Evolutionary conservation across 768 basidiomycete genomes (phyloP).

Genomic region (Lentinus tigrinus): DNA sequence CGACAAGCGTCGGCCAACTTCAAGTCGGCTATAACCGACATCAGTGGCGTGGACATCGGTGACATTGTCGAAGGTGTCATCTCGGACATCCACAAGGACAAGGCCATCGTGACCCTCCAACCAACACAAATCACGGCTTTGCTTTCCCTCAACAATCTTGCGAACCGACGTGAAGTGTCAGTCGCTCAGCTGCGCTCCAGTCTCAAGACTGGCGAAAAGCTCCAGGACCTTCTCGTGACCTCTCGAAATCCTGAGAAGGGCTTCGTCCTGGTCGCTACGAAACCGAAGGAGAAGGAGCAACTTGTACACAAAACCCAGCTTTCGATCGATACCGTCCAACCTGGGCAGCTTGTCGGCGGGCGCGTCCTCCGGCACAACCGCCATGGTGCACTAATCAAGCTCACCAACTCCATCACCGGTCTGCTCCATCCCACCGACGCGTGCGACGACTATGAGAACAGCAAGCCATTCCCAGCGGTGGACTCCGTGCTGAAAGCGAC

Average conservation of each 20-base stretch:
- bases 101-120: slow-evolving; percentile 70
- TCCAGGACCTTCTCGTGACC: slow-evolving; percentile 84
- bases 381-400: slow-evolving; percentile 74
- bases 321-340: slow-evolving; percentile 60
- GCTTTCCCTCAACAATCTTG: slow-evolving; percentile 84
- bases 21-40: slow-evolving; percentile 52
- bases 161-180: slow-evolving; percentile 70
- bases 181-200: slow-evolving; percentile 61
- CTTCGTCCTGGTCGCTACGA: slow-evolving; percentile 81
- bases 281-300: slow-evolving; percentile 55
- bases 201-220: slow-evolving; percentile 65
- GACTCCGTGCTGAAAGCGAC: slow-evolving; percentile 69
- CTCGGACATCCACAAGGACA: slow-evolving; percentile 83
- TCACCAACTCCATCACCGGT: slow-evolving; percentile 70
- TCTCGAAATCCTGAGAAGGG: slow-evolving; percentile 84
- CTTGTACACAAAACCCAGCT: slow-evolving; percentile 49
- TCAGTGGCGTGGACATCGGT: slow-evolving; percentile 76
- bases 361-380: slow-evolving; percentile 74
- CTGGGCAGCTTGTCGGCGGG: slow-evolving; percentile 79
- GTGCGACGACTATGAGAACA: slow-evolving; percentile 72
- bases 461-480: slow-evolving; percentile 54
- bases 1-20: slow-evolving; percentile 67
- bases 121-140: slow-evolving; percentile 73
- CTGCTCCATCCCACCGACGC: slow-evolving; percentile 80
- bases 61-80: slow-evolving; percentile 68